phyloP scores from a whole-genome alignment of 768 basidiomycete genomes.

The Wakefieldia striispora region DNA sequence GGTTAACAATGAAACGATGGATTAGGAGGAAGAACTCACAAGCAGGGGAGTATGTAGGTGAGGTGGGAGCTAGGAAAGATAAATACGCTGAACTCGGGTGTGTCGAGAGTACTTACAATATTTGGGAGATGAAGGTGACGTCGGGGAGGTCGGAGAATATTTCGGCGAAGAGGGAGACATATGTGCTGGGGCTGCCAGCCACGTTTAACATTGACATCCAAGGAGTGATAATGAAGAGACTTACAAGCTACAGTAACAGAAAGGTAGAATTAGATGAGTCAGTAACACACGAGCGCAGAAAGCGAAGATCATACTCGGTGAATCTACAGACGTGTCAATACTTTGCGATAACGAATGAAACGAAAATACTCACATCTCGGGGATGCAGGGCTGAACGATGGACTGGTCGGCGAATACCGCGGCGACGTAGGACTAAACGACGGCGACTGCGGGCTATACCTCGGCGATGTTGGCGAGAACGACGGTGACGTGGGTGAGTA shows the following conservation, averaged over 20 bases:
- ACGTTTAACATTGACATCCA: slow-evolving; percentile 4
- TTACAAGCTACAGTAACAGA: slow-evolving; percentile 53
- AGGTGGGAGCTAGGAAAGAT: slow-evolving; percentile 65
- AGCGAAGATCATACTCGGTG: slow-evolving; percentile 60
- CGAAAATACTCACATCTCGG: slow-evolving; percentile 65
- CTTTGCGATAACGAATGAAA: neutral
- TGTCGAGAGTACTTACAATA: slow-evolving; percentile 59
- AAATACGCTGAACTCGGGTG: slow-evolving; percentile 3
- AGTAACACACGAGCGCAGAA: slow-evolving; percentile 20
- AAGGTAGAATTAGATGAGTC: slow-evolving; percentile 7
- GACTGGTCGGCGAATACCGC: slow-evolving; percentile 85
- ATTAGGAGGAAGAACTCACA: slow-evolving; percentile 49
- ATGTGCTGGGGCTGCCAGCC: slow-evolving; percentile 62
- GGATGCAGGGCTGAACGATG: slow-evolving; percentile 92
- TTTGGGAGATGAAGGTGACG: slow-evolving; percentile 89
- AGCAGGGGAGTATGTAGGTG: slow-evolving; percentile 84
- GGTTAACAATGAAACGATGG: slow-evolving; percentile 2
- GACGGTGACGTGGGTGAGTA: slow-evolving; percentile 84
- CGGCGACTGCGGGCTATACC: slow-evolving; percentile 86
- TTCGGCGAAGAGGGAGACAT: slow-evolving; percentile 89
- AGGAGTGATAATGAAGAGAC: slow-evolving; percentile 25
- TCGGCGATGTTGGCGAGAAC: slow-evolving; percentile 82
- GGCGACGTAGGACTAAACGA: slow-evolving; percentile 90
- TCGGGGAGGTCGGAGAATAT: slow-evolving; percentile 92
- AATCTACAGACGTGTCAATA: slow-evolving; percentile 46